Evolutionary conservation across 2,329 filamentous ascomycete species (phyloP).

Genomic region (Fusarium concolor): DNA sequence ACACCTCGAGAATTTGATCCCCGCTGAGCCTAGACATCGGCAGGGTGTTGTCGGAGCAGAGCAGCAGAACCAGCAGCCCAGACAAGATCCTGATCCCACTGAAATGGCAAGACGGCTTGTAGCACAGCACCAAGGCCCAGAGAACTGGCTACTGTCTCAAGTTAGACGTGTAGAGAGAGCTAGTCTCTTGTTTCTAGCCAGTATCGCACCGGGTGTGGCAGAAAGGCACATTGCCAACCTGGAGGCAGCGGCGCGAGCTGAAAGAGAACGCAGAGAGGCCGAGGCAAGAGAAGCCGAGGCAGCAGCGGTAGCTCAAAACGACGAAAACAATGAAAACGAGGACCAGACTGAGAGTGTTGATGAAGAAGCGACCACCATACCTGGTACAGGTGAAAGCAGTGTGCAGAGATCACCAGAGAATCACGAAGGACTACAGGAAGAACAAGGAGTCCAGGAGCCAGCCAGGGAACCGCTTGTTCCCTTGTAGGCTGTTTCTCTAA

Average conservation of each 20-base stretch:
- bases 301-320: conserved; percentile 44
- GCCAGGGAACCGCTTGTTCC: conserved; percentile 41
- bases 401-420: conserved; percentile 34
- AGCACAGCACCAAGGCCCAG: conserved; percentile 50
- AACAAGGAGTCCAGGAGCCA: conserved; percentile 24
- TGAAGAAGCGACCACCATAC: conserved; percentile 12
- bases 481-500: conserved; percentile 16
- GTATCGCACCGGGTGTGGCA: conserved; percentile 73
- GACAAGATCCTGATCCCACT: conserved; percentile 58
- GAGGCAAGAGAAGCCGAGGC: conserved; percentile 51
- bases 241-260: conserved; percentile 63
- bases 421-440: conserved; percentile 8
- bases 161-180: conserved; percentile 68
- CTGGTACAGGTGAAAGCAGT: conserved; percentile 12
- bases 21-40: conserved; percentile 55
- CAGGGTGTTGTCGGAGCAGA: conserved; percentile 38
- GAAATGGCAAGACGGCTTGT: conserved; percentile 67
- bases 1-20: conserved; percentile 70
- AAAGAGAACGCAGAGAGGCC: conserved; percentile 58
- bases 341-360: conserved; percentile 15
- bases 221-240: conserved; percentile 72
- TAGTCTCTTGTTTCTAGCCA: conserved; percentile 72
- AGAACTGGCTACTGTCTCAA: conserved; percentile 53
- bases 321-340: conserved; percentile 36
- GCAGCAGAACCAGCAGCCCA: conserved; percentile 40